Conservation (phyloP, 2,329 filamentous ascomycete species). For the Graphilbum sp. region DNA sequence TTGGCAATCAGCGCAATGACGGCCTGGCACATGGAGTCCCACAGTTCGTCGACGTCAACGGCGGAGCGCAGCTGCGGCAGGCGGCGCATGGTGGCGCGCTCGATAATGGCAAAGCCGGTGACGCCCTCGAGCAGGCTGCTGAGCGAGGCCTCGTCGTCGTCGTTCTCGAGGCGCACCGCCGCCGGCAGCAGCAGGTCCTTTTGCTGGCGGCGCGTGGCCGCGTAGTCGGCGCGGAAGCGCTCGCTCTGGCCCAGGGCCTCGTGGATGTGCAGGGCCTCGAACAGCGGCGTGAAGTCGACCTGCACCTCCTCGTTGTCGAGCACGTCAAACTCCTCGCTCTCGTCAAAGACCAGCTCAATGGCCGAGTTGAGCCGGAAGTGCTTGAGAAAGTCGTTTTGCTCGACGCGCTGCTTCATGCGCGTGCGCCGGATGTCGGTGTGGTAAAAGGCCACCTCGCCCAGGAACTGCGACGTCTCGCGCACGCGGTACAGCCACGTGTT, state of each 20-base stretch:
- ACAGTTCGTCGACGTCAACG: conserved; percentile 91
- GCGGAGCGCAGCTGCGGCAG: conserved; percentile 67
- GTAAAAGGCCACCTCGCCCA: conserved; percentile 93
- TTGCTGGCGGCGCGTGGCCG: conserved; percentile 75
- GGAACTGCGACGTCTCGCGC: conserved; percentile 85
- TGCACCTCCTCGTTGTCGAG: conserved; percentile 89
- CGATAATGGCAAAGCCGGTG: conserved; percentile 89
- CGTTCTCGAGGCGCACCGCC: conserved; percentile 59
- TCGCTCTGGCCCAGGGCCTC: conserved; percentile 86
- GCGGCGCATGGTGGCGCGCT: conserved; percentile 81
- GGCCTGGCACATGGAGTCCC: conserved; percentile 93
- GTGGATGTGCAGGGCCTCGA: conserved; percentile 92
- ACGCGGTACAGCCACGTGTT: conserved; percentile 96
- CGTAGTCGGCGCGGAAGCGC: conserved; percentile 80
- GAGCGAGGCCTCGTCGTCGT: conserved; percentile 75
- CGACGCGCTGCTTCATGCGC: conserved; percentile 67
- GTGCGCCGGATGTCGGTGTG: conserved; percentile 78
- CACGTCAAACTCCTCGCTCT: conserved; percentile 89
- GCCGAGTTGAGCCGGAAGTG: conserved; percentile 90
- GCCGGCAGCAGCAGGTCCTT: conserved; percentile 77
- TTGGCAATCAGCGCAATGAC: conserved; percentile 70
- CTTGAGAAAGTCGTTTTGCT: conserved; percentile 56
- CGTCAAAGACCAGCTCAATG: conserved; percentile 88
- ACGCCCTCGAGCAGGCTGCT: conserved; percentile 87
- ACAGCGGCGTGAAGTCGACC: conserved; percentile 86